A percentile compares a stretch with the other conserved stretches of the same genome.
Evolutionary conservation across 768 basidiomycete species (phyloP).

Genomic region (Nidularia pulvinata): DNA sequence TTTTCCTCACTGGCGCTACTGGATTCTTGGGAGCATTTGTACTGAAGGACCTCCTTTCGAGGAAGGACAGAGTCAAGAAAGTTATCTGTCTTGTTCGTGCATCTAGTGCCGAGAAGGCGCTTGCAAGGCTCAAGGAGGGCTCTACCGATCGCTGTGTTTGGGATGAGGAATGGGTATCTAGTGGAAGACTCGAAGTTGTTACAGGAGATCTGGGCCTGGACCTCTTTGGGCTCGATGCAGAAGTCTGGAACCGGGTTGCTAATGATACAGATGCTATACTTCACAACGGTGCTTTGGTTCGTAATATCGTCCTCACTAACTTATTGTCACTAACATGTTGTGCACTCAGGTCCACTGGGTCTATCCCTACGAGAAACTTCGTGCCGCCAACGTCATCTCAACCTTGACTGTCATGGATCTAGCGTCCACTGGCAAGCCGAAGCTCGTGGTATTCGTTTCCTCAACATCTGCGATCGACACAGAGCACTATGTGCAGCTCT

Average conservation of each 20-base stretch:
- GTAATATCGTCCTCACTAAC: not conserved
- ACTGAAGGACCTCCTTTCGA: slow-evolving; percentile 73
- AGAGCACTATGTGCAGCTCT: slow-evolving; percentile 85
- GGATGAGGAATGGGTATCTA: slow-evolving; percentile 79
- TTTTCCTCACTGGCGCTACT: slow-evolving; percentile 97
- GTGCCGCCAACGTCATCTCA: slow-evolving; percentile 89
- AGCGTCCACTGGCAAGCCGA: slow-evolving; percentile 71
- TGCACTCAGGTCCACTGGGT: slow-evolving; percentile 91
- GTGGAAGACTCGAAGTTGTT: slow-evolving; percentile 74
- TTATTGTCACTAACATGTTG: not conserved
- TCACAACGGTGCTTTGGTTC: slow-evolving; percentile 93
- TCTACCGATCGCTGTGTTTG: slow-evolving; percentile 84
- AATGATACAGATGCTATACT: slow-evolving; percentile 79
- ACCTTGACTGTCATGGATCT: slow-evolving; percentile 86
- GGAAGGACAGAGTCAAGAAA: slow-evolving; percentile 66
- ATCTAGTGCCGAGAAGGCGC: slow-evolving; percentile 53
- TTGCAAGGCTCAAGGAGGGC: slow-evolving; percentile 69
- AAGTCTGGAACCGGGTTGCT: slow-evolving; percentile 66
- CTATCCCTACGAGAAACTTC: slow-evolving; percentile 94
- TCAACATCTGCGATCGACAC: slow-evolving; percentile 96
- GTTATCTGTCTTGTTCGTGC: slow-evolving; percentile 94
- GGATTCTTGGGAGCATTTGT: slow-evolving; percentile 97
- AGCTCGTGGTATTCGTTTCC: slow-evolving; percentile 88
- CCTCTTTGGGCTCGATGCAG: slow-evolving; percentile 68
- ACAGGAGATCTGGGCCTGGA: slow-evolving; percentile 81